A percentile compares a stretch with the other conserved stretches of the same genome.
Conservation (phyloP, 225 moss, liverwort and hornwort species). For the Polytrichum formosum region DNA sequence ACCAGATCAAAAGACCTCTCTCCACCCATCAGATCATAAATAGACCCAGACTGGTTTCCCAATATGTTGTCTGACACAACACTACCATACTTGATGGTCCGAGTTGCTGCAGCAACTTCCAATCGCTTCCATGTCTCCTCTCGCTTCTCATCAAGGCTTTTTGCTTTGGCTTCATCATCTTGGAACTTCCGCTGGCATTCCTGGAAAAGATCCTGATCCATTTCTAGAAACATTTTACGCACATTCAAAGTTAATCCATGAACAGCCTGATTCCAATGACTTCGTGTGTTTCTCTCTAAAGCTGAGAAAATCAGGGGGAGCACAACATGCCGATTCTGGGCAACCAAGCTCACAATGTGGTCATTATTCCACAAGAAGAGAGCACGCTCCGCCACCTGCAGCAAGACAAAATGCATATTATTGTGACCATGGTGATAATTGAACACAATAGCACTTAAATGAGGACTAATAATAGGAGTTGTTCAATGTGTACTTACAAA, state of each 20-base stretch:
- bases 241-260: constrained; percentile 89
- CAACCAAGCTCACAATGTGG: constrained; percentile 95
- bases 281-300: constrained; percentile 83
- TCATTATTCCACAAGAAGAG: constrained; percentile 96
- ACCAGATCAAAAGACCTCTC: constrained; percentile 40
- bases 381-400: constrained; percentile 92
- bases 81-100: constrained; percentile 16
- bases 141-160: constrained; percentile 75
- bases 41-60: constrained; percentile 26
- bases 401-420: too few relatives aligned
- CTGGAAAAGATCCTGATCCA: constrained; percentile 94
- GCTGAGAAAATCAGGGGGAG: constrained; percentile 78
- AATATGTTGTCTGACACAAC: constrained; percentile 48
- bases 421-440: too few relatives aligned
- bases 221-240: constrained; percentile 96
- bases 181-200: constrained; percentile 90
- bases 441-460: too few relatives aligned
- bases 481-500: too few relatives aligned
- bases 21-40: constrained; percentile 50
- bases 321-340: constrained; percentile 90
- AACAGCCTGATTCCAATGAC: constrained; percentile 98
- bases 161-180: constrained; percentile 84
- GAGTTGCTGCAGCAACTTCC: constrained; percentile 65
- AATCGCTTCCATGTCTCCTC: constrained; percentile 90
- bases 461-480: too few relatives aligned